phyloP scores from a whole-genome alignment of 805 yeast genomes.

The Metschnikowia matae region DNA sequence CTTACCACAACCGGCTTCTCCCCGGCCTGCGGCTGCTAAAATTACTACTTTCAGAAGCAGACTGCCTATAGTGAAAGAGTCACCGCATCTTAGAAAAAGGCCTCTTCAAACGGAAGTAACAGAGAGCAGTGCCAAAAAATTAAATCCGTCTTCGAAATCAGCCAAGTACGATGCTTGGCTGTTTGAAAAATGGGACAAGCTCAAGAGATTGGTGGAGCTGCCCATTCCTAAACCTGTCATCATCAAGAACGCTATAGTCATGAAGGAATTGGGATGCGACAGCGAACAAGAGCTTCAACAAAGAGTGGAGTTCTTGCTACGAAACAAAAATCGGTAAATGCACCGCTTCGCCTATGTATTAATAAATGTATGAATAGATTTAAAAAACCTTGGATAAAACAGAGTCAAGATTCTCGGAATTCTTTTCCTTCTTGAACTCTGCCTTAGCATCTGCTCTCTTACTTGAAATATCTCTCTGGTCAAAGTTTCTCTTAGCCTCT shows the following conservation, averaged over 20 bases:
- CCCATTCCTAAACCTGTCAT: conserved; percentile 26
- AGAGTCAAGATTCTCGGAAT: conserved; percentile 36
- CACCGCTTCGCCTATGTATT: neutral
- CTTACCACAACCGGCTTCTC: neutral
- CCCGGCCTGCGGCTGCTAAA: neutral
- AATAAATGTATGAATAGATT: conserved; percentile 3
- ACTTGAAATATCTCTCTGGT: conserved; percentile 65
- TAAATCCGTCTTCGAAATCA: conserved; percentile 7
- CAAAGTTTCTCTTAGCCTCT: conserved; percentile 47
- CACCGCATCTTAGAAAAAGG: neutral
- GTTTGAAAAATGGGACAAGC: conserved; percentile 29
- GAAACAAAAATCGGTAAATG: neutral
- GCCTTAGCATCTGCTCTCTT: conserved; percentile 60
- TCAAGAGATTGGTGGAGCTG: conserved; percentile 28
- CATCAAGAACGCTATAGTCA: conserved; percentile 25
- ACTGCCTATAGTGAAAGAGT: neutral
- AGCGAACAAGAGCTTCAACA: conserved; percentile 28
- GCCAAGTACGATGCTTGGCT: conserved; percentile 22
- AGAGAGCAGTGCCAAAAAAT: conserved; percentile 20
- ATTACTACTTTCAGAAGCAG: neutral
- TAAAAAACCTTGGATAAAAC: conserved; percentile 54
- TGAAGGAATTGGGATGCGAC: conserved; percentile 24
- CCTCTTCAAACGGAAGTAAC: neutral
- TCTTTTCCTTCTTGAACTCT: conserved; percentile 40
- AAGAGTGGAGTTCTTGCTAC: conserved; percentile 19